Base-by-base conservation (phyloP, 352 stramenopile genomes). In the Globisporangium polare region DNA sequence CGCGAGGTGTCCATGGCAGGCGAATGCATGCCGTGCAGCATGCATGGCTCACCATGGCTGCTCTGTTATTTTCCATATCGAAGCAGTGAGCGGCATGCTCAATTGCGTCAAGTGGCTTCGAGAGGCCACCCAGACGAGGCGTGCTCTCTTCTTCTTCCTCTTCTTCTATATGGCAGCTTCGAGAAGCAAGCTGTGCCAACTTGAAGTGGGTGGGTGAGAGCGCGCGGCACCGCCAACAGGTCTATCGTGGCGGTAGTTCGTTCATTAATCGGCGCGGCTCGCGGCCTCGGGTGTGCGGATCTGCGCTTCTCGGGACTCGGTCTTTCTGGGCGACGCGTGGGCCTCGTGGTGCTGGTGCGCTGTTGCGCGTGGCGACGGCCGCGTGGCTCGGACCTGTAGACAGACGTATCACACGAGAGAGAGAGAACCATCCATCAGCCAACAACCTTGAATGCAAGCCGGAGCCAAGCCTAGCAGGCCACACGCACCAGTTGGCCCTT, bases 401-500 rank as follows among this genome's bases (percentile, higher is more conserved):
- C 3, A 33, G 17, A n/a, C 5, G 22, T 45, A 20, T 15, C n/a
- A 17, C 8, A 27, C 26, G 20, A 27, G 7, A 50, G 8, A 24
- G 10, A n/a, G n/a, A n/a, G n/a, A n/a, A n/a, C n/a, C n/a, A n/a
- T n/a, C 7, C 6, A 13, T 15, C 20, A 50, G 41, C n/a, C 15
- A 33, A 33, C 15, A 22, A 3, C 46, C 22, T 1, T 35, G 47
- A n/a, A n/a, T n/a, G n/a, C n/a, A n/a, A n/a, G n/a, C n/a, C 39
- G 39, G 15, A 45, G 15, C 5, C 24, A 18, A 3, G 26, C 18
- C 24, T 9, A 9, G 15, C n/a, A 63, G n/a, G 12, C 5, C n/a
- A 64, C 50, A 64, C 50, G 5, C 24, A 73, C 63, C 58, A 66
- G 31, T 1, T 26, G 22, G 46, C 49, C 59, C 35, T 77, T 75